These are phyloP conservation scores for Verbascum thapsus DNA, from an alignment of 257 asterid genomes.

Conservation along the genomic window DNA sequence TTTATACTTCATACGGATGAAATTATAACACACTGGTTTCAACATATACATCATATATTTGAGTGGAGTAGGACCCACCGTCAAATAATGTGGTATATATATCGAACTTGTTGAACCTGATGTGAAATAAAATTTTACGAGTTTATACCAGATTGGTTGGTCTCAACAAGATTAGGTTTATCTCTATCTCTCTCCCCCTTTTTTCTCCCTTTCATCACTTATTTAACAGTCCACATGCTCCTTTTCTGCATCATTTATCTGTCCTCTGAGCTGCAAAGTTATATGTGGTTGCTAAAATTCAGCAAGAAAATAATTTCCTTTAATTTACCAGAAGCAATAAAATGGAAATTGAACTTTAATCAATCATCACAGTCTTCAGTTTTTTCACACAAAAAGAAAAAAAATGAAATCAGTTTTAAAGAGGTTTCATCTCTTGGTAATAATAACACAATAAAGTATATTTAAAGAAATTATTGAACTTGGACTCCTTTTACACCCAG, in stretches of 20 bases:
- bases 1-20: too few species aligned
- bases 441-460: conserved; percentile 28
- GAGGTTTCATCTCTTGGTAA: conserved; percentile 23
- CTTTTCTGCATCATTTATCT: conserved; percentile 19
- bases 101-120: too few species aligned
- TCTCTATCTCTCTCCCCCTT: not conserved
- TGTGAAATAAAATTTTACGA: too few species aligned
- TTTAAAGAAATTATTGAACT: conserved; percentile 19
- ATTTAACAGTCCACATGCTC: conserved; percentile 36
- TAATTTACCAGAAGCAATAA: conserved; percentile 14
- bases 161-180: conserved; percentile 8
- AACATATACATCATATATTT: too few species aligned
- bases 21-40: too few species aligned
- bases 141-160: conserved; percentile 22
- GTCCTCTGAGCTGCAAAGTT: conserved; percentile 25
- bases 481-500: not conserved
- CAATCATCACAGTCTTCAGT: conserved; percentile 1
- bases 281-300: conserved; percentile 30
- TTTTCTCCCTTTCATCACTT: not conserved
- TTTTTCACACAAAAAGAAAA: conserved; percentile 17
- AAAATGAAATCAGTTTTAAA: not conserved
- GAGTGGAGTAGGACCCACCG: too few species aligned
- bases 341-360: conserved; percentile 11
- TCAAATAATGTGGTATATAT: too few species aligned
- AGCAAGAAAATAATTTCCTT: conserved; percentile 20